phyloP scores from a whole-genome alignment of 2,329 filamentous ascomycete genomes.

The Grosmannia huntii region DNA sequence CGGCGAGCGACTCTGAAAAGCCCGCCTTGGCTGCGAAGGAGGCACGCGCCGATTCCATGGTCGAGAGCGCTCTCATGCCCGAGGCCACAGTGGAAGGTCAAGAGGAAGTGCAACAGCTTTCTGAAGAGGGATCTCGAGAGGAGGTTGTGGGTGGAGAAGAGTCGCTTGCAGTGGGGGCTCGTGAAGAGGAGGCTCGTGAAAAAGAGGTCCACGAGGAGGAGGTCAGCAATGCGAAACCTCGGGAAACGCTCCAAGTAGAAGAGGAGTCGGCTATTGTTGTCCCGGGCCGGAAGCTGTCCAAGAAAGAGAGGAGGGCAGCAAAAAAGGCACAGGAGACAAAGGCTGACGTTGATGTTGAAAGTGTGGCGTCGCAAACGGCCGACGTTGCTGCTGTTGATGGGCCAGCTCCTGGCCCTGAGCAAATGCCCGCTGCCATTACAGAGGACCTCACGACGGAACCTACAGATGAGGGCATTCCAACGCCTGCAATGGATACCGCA shows the following conservation, averaged over 20 bases:
- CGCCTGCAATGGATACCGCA: not conserved
- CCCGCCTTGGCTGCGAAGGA: not conserved
- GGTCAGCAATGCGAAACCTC: not conserved
- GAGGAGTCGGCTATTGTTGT: not conserved
- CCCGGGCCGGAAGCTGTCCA: not conserved
- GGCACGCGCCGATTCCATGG: not conserved
- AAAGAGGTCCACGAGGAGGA: not conserved
- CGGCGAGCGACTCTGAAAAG: not conserved
- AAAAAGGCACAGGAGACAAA: not conserved
- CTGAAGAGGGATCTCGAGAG: not conserved
- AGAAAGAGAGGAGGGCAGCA: constrained; percentile 1
- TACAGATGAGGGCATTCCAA: not conserved
- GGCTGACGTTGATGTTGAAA: not conserved
- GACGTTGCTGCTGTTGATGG: not conserved
- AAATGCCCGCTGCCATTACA: not conserved
- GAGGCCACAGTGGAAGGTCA: not conserved
- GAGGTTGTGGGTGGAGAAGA: not conserved
- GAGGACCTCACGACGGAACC: not conserved
- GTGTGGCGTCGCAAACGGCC: not conserved
- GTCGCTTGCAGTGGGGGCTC: not conserved
- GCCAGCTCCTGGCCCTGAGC: not conserved
- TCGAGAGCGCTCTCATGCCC: not conserved
- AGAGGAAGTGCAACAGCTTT: not conserved
- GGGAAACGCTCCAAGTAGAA: not conserved
- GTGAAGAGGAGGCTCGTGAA: not conserved